Conservation (phyloP, 257 asterid genomes). For the Fraxinus pennsylvanica region DNA sequence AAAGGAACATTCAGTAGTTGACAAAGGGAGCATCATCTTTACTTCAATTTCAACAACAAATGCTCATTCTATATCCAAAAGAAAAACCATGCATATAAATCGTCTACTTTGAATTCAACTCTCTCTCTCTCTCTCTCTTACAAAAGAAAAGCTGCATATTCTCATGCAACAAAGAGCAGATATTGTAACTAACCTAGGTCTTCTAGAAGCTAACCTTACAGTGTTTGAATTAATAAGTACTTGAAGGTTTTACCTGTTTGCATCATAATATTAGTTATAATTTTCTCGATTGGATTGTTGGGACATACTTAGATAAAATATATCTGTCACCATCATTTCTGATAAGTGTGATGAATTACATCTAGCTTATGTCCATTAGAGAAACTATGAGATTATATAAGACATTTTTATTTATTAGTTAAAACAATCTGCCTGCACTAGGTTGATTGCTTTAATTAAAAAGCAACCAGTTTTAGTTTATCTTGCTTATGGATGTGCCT, state of each 20-base stretch:
- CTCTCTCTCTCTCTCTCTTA: neutral
- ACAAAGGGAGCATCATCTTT: too few species aligned
- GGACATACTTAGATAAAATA: neutral
- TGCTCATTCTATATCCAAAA: neutral
- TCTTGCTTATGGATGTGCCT: too few species aligned
- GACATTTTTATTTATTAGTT: too few species aligned
- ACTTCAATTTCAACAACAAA: neutral
- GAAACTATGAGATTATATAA: too few species aligned
- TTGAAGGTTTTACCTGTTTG: neutral
- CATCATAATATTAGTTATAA: neutral
- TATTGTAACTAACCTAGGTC: neutral
- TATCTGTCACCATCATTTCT: neutral
- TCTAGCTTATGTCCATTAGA: neutral
- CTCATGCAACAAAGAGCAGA: neutral
- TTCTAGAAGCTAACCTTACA: neutral
- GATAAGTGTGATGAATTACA: neutral
- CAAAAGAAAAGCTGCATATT: neutral
- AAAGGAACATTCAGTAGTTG: too few species aligned
- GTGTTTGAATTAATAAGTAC: neutral
- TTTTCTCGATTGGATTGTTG: neutral
- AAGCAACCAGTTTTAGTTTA: too few species aligned
- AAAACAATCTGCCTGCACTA: too few species aligned
- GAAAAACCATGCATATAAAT: neutral
- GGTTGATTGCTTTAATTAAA: too few species aligned
- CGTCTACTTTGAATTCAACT: constrained; percentile 10